Conservation (phyloP, 768 basidiomycete species). For the Glaciozyma martinii region DNA sequence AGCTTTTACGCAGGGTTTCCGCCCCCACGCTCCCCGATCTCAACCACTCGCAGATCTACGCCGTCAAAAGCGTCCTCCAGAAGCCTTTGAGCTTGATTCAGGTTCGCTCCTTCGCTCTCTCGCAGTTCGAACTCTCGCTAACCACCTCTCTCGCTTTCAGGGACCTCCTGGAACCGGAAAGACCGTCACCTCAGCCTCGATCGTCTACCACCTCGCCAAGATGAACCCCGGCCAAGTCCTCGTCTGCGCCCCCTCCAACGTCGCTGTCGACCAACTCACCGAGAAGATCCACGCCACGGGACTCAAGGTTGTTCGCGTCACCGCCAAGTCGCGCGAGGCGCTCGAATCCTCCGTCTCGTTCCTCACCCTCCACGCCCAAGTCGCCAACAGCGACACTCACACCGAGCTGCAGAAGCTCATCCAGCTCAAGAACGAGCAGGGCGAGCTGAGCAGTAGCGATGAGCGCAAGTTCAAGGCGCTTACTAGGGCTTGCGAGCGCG, state of each 20-base stretch:
- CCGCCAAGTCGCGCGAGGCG: conserved; percentile 96
- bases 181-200: conserved; percentile 97
- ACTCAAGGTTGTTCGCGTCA: conserved; percentile 91
- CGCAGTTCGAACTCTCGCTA: background rate
- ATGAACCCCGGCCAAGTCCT: conserved; percentile 96
- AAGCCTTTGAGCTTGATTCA: conserved; percentile 97
- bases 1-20: conserved; percentile 52
- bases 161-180: conserved; percentile 96
- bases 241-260: conserved; percentile 97
- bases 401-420: conserved; percentile 97
- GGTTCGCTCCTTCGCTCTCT: conserved; percentile 33
- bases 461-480: conserved; percentile 97
- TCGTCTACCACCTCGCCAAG: conserved; percentile 96
- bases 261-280: conserved; percentile 96
- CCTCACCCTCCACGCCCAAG: conserved; percentile 92
- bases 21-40: conserved; percentile 95
- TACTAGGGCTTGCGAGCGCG: conserved; percentile 91
- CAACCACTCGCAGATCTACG: conserved; percentile 99
- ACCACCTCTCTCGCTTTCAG: conserved; percentile 27
- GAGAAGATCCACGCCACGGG: conserved; percentile 99
- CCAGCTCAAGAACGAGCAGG: conserved; percentile 93
- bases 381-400: conserved; percentile 82
- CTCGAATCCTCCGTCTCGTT: conserved; percentile 91
- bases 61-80: conserved; percentile 96
- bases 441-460: conserved; percentile 90